A percentile compares a stretch with the other conserved stretches of the same genome.
Conservation (phyloP, 108 stramenopile genomes). For the Conticribra guillardii region DNA sequence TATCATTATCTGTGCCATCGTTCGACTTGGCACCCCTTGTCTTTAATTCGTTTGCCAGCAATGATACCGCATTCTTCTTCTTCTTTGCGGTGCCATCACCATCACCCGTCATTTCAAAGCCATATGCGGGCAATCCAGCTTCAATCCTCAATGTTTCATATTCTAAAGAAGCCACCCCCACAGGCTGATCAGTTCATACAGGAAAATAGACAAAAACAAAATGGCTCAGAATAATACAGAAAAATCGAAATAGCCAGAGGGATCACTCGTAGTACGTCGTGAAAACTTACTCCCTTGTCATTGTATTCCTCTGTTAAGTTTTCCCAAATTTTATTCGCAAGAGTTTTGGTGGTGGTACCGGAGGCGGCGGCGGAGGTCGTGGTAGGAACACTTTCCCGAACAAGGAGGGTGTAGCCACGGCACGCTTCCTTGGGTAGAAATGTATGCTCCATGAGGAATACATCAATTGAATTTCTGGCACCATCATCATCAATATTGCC, state of each 20-base stretch:
- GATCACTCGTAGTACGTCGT: no score
- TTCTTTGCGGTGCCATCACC: slow-evolving; percentile 49
- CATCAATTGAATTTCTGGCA: slow-evolving; percentile 14
- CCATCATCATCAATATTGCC: no score
- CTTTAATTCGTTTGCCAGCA: no score
- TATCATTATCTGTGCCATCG: no score
- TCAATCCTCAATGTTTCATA: slow-evolving; percentile 84
- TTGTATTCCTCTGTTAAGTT: slow-evolving; percentile 62
- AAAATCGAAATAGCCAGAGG: no score
- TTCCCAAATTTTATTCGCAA: slow-evolving; percentile 57
- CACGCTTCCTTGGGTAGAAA: slow-evolving; percentile 53
- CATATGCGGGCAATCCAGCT: slow-evolving; percentile 51
- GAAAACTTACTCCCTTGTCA: slow-evolving; percentile 58
- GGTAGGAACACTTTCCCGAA: slow-evolving; percentile 21
- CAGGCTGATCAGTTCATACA: no score
- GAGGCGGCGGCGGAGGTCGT: no score
- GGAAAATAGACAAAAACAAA: no score
- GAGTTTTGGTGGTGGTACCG: neutral
- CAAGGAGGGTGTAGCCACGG: slow-evolving; percentile 68
- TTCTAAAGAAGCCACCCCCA: slow-evolving; percentile 73
- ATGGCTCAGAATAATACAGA: no score
- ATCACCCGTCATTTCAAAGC: slow-evolving; percentile 51
- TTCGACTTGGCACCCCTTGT: no score
- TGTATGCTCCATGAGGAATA: slow-evolving; percentile 33
- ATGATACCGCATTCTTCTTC: no score